These are phyloP conservation scores for Penicillium oxalicum DNA, from an alignment of 2,329 filamentous ascomycete genomes.

Conservation along the genomic window DNA sequence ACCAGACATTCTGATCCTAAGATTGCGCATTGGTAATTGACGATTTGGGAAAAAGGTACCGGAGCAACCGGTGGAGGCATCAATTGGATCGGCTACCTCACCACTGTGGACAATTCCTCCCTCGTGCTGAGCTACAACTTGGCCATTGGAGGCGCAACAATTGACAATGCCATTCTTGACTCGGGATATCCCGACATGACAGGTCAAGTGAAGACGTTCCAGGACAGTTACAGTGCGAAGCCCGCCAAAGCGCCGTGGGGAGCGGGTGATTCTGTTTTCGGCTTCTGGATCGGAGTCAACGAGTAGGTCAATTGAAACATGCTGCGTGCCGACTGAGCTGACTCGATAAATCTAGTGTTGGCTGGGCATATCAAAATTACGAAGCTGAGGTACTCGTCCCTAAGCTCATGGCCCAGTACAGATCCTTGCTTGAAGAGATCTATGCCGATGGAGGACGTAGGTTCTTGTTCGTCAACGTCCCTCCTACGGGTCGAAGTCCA, in stretches of 20 bases:
- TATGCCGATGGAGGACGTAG: constrained; percentile 52
- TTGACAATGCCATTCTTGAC: constrained; percentile 47
- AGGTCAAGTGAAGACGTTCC: constrained; percentile 40
- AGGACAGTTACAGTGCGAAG: constrained; percentile 36
- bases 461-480: constrained; percentile 56
- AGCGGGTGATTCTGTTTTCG: constrained; percentile 24
- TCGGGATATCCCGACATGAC: constrained; percentile 51
- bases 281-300: constrained; percentile 33
- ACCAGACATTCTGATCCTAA: constrained; percentile 24
- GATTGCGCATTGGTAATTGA: background rate
- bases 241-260: constrained; percentile 24
- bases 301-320: constrained; percentile 17
- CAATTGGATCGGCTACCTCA: constrained; percentile 50
- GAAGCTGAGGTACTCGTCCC: constrained; percentile 26
- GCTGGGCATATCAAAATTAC: constrained; percentile 25
- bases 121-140: constrained; percentile 49
- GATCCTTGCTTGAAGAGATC: constrained; percentile 41
- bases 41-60: constrained; percentile 34
- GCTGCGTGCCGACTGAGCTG: too few relatives aligned
- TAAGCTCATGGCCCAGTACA: constrained; percentile 43
- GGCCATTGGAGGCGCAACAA: constrained; percentile 50
- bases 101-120: constrained; percentile 44
- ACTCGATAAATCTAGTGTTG: constrained; percentile 15
- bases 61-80: constrained; percentile 46
- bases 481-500: constrained; percentile 38